Percentiles rank a stretch among this genome's conserved stretches.
Evolutionary conservation across 176 grass and related monocot species (phyloP).

Genomic region (Lolium perenne): DNA sequence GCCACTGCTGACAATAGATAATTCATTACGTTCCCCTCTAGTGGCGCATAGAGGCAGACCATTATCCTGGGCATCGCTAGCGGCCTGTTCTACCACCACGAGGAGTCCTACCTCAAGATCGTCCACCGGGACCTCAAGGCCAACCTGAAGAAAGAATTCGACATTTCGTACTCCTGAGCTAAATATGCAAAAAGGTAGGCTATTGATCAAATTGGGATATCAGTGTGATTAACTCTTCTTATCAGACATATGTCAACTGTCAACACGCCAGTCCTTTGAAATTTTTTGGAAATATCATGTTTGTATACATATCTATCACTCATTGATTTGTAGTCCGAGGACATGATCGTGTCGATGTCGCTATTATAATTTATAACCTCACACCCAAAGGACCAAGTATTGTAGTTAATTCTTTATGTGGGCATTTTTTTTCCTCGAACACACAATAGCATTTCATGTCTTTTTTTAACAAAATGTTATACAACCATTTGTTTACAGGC

Average conservation of each 20-base stretch:
- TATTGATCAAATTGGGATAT: neutral
- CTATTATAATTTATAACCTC: neutral
- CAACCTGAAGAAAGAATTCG: neutral
- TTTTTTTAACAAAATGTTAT: too few relatives aligned
- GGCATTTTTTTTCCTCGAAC: neutral
- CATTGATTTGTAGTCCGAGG: neutral
- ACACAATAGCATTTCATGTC: too few relatives aligned
- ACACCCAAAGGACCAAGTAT: neutral
- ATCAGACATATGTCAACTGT: conserved; percentile 2
- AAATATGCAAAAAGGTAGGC: neutral
- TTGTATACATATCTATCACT: neutral
- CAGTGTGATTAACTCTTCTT: neutral
- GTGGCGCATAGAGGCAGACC: too few relatives aligned
- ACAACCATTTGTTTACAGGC: too few relatives aligned
- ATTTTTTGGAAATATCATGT: neutral
- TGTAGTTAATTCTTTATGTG: neutral
- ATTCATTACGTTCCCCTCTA: too few relatives aligned
- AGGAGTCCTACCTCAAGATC: too few relatives aligned
- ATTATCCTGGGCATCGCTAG: too few relatives aligned
- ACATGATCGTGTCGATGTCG: neutral
- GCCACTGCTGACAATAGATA: too few relatives aligned
- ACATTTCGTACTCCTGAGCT: neutral
- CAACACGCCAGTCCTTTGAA: neutral
- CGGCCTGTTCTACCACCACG: too few relatives aligned
- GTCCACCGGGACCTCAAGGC: neutral